These are phyloP conservation scores for Prinsepia uniflora DNA, from an alignment of 306 rosid genomes.

Conservation along the genomic window DNA sequence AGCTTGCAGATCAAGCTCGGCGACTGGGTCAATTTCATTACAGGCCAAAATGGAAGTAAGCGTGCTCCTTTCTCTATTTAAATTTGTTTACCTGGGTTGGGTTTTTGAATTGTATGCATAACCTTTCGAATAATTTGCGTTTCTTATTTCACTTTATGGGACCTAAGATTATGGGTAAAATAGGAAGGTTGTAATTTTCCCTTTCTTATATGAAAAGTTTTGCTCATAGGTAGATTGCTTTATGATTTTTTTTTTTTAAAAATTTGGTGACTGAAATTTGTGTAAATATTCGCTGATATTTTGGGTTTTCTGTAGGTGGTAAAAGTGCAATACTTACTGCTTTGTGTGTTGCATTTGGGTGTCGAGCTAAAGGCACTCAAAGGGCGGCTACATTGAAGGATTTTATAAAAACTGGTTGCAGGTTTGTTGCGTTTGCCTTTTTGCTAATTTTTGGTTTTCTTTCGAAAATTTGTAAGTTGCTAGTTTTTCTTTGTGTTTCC, in stretches of 20 bases:
- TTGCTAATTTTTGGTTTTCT: background rate
- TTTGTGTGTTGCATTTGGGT: constrained; percentile 83
- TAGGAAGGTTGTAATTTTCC: too few relatives aligned
- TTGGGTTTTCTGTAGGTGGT: constrained; percentile 58
- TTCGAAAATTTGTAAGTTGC: background rate
- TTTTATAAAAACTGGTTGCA: constrained; percentile 76
- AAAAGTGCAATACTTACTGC: constrained; percentile 91
- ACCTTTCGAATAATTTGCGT: background rate
- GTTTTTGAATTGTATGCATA: background rate
- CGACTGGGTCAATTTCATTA: constrained; percentile 66
- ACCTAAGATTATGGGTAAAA: too few relatives aligned
- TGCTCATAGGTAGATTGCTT: background rate
- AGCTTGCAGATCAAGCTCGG: constrained; percentile 66
- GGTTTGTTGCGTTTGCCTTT: constrained; percentile 39
- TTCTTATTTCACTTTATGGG: background rate
- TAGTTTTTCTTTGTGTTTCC: background rate
- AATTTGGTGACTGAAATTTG: constrained; percentile 9
- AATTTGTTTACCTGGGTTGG: background rate
- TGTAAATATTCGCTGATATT: background rate
- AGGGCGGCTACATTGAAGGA: constrained; percentile 76
- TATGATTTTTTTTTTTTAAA: too few relatives aligned
- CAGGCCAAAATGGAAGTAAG: constrained; percentile 95
- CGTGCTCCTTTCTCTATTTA: background rate
- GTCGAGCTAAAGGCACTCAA: constrained; percentile 88
- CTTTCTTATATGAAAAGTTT: background rate